Evolutionary conservation across 768 basidiomycete genomes (phyloP).

Genomic region (Termitomyces sp.): DNA sequence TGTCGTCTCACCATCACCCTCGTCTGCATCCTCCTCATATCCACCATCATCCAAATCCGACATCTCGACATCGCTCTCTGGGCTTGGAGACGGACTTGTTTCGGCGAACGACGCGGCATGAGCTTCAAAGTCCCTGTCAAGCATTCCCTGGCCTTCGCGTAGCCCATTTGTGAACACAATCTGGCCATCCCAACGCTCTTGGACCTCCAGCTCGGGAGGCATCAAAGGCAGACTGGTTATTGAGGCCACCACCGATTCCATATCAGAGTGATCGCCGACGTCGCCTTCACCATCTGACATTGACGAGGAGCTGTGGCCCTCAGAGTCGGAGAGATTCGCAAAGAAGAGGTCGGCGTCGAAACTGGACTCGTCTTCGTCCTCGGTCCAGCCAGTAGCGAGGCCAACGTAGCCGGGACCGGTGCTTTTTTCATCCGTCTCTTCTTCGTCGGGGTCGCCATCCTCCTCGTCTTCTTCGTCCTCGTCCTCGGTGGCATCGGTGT

Average conservation of each 20-base stretch:
- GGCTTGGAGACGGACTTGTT: constrained; percentile 45
- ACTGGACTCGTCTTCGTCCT: constrained; percentile 67
- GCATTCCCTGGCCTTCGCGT: constrained; percentile 51
- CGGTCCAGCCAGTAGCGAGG: constrained; percentile 75
- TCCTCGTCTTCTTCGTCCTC: constrained; percentile 54
- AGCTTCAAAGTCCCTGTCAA: constrained; percentile 74
- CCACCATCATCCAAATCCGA: constrained; percentile 43
- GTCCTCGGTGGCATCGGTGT: constrained; percentile 57
- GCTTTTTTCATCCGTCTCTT: constrained; percentile 44
- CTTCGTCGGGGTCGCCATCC: constrained; percentile 38
- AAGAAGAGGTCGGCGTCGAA: constrained; percentile 88
- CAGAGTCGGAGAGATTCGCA: constrained; percentile 67
- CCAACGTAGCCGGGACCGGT: constrained; percentile 50
- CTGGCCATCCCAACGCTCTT: constrained; percentile 75
- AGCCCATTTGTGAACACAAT: constrained; percentile 69
- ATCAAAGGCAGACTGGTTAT: constrained; percentile 28
- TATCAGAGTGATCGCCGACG: constrained; percentile 44
- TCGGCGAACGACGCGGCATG: constrained; percentile 52
- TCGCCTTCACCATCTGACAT: constrained; percentile 35
- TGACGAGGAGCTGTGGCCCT: constrained; percentile 31
- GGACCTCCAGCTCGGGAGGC: constrained; percentile 60
- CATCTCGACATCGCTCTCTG: constrained; percentile 55
- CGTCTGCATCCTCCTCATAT: constrained; percentile 47
- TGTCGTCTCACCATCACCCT: constrained; percentile 72
- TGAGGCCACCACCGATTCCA: constrained; percentile 34